Percentiles rank a stretch among this genome's conserved stretches.
Evolutionary conservation across 169 alveolate species (phyloP).

Genomic region (Plasmodium billcollinsi): DNA sequence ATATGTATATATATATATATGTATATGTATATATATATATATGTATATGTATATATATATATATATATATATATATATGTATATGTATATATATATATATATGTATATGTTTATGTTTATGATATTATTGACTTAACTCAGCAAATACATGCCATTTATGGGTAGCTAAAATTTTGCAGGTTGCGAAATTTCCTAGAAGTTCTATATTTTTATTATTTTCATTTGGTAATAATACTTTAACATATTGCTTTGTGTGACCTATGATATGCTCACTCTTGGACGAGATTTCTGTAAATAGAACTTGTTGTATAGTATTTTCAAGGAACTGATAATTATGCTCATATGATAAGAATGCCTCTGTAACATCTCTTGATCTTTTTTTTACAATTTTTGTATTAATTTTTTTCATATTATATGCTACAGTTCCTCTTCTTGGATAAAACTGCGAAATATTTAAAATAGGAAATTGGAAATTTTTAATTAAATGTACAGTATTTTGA

Average conservation of each 20-base stretch:
- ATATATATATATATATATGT: too few species aligned
- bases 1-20: too few species aligned
- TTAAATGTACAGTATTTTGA: slow-evolving; percentile 90
- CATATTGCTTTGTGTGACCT: slow-evolving; percentile 95
- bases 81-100: neutral
- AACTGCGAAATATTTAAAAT: slow-evolving; percentile 98
- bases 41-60: too few species aligned
- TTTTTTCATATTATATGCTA: slow-evolving; percentile 84
- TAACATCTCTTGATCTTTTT: slow-evolving; percentile 90
- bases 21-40: too few species aligned
- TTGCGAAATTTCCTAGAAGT: slow-evolving; percentile 27
- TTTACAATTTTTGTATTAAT: slow-evolving; percentile 92
- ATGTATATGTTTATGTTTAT: neutral
- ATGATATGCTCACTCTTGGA: slow-evolving; percentile 89
- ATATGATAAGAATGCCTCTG: slow-evolving; percentile 92
- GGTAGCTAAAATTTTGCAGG: slow-evolving; percentile 45
- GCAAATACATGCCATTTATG: slow-evolving; percentile 76
- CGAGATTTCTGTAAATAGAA: slow-evolving; percentile 92
- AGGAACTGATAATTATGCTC: slow-evolving; percentile 87
- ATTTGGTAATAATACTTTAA: slow-evolving; percentile 88
- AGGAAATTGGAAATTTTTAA: slow-evolving; percentile 94
- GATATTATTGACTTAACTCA: neutral
- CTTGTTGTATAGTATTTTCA: slow-evolving; percentile 86
- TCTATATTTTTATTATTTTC: slow-evolving; percentile 31
- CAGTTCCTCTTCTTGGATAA: slow-evolving; percentile 94